Evolutionary conservation across 208 protist species (phyloP), one percentile per base, ranked within the genome.

Genomic region (Acanthamoeba lugdunensis): DNA sequence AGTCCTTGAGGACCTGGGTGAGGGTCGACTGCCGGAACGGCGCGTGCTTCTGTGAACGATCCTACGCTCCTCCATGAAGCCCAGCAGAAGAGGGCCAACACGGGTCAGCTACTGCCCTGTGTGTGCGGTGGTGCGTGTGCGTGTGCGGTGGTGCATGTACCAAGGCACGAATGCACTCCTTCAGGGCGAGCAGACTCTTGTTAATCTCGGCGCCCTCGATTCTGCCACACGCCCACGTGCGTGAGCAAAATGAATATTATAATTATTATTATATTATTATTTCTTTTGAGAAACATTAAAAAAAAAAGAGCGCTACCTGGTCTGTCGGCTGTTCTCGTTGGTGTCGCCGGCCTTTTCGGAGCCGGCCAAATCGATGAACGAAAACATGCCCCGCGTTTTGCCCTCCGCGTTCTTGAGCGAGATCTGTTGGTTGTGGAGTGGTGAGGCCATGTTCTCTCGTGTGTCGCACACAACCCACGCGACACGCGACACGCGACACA

Each of bases 301-400:
- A n/a, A n/a, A n/a, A n/a, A n/a, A n/a, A n/a, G n/a, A n/a, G n/a
- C n/a, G n/a, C n/a, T n/a, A n/a, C 33, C 98, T 97, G 52, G 98
- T 99, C 75, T 98, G 96, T 48, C 56, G 16, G 94, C 99, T 98
- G 90, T 96, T 98, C 94, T 99, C 96, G 71, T 96, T 97, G 0
- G 98, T 99, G 95, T 99, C 98, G 16, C 98, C 97, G 41, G 97
- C 98, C 58, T 99, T 96, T 96, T 99, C 99, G 94, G 97, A 99
- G 41, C 99, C 99, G 56, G 99, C 99, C 18, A 99, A 95, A 95
- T 99, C 99, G 95, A 99, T 99, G 95, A 99, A 99, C 33, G 98
- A 98, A 73, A 99, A 98, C 94, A 98, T 98, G 45, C 98, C 98
- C 90, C 98, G 96, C 1, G 92, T 69, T 30, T 58, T 81, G 50